Conservation (phyloP, 768 basidiomycete species). For the Calocera cornea region DNA sequence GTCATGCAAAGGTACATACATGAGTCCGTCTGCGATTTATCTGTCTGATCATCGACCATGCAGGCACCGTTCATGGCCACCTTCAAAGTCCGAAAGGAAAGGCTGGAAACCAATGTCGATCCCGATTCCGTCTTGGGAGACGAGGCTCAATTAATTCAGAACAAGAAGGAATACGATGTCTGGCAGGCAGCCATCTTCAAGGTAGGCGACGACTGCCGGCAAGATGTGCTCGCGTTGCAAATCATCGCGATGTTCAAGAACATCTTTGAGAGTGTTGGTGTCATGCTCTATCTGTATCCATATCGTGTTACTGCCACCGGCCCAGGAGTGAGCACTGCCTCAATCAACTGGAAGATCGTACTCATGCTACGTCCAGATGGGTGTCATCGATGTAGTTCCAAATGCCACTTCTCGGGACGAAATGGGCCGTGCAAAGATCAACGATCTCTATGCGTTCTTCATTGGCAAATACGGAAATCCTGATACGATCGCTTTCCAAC, state of each 20-base stretch:
- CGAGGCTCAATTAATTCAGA: slow-evolving; percentile 18
- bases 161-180: slow-evolving; percentile 53
- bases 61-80: slow-evolving; percentile 99
- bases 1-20: slow-evolving; percentile 75
- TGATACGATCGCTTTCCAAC: slow-evolving; percentile 81
- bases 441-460: slow-evolving; percentile 90
- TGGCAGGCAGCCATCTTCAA: slow-evolving; percentile 99
- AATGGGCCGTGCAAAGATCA: slow-evolving; percentile 97
- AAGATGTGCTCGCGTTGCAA: slow-evolving; percentile 94
- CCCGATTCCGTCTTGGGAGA: slow-evolving; percentile 60
- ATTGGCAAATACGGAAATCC: slow-evolving; percentile 82
- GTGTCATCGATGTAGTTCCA: slow-evolving; percentile 96
- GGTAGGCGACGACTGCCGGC: slow-evolving; percentile 97
- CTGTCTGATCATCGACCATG: neutral
- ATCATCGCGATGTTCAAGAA: slow-evolving; percentile 99
- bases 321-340: slow-evolving; percentile 66
- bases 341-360: neutral
- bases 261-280: slow-evolving; percentile 76
- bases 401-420: slow-evolving; percentile 96
- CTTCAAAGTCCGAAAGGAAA: slow-evolving; percentile 91
- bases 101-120: slow-evolving; percentile 49
- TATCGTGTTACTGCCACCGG: slow-evolving; percentile 95
- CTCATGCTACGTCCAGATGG: slow-evolving; percentile 45
- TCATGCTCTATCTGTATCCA: slow-evolving; percentile 84
- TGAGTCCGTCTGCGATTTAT: neutral